A percentile compares a stretch with the other conserved stretches of the same genome.
Conservation (phyloP, 768 basidiomycete genomes). For the Amanita muscaria region DNA sequence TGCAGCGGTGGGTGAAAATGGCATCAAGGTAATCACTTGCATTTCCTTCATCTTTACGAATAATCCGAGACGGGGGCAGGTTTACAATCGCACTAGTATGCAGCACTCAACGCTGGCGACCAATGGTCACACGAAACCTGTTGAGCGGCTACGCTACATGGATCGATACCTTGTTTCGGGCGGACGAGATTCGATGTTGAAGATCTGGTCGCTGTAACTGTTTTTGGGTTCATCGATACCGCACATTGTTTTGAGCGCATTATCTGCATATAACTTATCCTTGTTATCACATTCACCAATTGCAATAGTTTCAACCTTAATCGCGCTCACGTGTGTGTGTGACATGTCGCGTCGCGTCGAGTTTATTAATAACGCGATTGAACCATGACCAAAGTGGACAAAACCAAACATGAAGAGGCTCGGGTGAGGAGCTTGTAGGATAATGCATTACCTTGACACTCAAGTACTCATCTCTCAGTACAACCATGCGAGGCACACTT, state of each 20-base stretch:
- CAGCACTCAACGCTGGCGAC: constrained; percentile 77
- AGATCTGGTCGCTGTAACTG: constrained; percentile 83
- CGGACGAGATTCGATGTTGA: constrained; percentile 76
- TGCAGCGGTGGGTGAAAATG: constrained; percentile 89
- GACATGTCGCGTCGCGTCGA: not conserved
- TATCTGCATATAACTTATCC: constrained; percentile 4
- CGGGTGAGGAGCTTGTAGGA: too few species aligned
- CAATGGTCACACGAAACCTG: constrained; percentile 91
- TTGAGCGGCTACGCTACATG: constrained; percentile 87
- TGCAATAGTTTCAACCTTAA: not conserved
- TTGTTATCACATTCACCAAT: not conserved
- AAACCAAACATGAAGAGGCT: too few species aligned
- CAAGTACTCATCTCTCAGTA: too few species aligned
- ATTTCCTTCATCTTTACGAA: constrained; percentile 3
- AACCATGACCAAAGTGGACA: too few species aligned
- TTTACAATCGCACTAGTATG: constrained; percentile 92
- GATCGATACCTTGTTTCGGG: constrained; percentile 92
- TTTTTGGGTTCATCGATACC: constrained; percentile 1
- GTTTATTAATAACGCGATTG: too few species aligned
- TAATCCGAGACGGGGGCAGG: constrained; percentile 32
- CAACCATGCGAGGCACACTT: not conserved
- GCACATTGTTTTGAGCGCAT: not conserved
- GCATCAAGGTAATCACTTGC: constrained; percentile 56
- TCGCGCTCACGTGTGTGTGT: too few species aligned
- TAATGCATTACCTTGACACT: too few species aligned